Conservation (phyloP, 2,329 filamentous ascomycete genomes). For the Zalaria sp. region DNA sequence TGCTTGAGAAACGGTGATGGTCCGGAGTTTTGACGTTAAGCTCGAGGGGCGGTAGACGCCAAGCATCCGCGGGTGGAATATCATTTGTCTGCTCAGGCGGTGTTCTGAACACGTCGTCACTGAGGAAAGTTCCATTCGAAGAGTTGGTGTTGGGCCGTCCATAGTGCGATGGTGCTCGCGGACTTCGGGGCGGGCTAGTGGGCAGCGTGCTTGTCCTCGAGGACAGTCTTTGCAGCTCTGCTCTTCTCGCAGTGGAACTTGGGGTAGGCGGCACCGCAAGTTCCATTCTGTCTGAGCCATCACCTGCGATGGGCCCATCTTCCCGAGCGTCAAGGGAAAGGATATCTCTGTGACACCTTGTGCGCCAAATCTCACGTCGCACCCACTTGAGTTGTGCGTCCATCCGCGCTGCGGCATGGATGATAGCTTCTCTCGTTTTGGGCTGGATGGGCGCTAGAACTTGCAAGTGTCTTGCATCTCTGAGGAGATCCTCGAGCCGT, state of each 20-base stretch:
- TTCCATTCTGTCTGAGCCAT: conserved; percentile 1
- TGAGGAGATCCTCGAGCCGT: conserved; percentile 66
- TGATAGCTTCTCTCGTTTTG: conserved; percentile 74
- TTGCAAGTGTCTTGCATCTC: conserved; percentile 81
- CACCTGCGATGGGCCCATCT: conserved; percentile 32
- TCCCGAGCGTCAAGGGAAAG: conserved; percentile 74
- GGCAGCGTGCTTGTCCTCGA: neutral
- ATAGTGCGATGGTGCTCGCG: conserved; percentile 7
- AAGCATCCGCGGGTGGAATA: conserved; percentile 10
- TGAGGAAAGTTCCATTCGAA: conserved; percentile 1
- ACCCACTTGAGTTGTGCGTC: conserved; percentile 86
- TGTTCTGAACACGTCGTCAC: conserved; percentile 28
- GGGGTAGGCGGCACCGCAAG: neutral
- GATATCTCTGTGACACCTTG: conserved; percentile 83
- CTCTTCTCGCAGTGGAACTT: neutral
- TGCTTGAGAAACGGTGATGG: conserved; percentile 20
- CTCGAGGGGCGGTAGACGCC: conserved; percentile 19
- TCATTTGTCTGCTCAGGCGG: conserved; percentile 25
- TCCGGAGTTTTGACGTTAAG: conserved; percentile 12
- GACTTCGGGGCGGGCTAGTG: neutral
- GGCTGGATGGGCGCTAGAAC: conserved; percentile 80
- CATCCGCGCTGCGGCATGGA: conserved; percentile 72
- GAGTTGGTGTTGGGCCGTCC: conserved; percentile 9
- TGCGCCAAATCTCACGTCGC: conserved; percentile 84
- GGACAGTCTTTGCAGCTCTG: neutral